Base-by-base conservation (phyloP, 2,329 filamentous ascomycete species). In the Botrytis byssoidea region DNA sequence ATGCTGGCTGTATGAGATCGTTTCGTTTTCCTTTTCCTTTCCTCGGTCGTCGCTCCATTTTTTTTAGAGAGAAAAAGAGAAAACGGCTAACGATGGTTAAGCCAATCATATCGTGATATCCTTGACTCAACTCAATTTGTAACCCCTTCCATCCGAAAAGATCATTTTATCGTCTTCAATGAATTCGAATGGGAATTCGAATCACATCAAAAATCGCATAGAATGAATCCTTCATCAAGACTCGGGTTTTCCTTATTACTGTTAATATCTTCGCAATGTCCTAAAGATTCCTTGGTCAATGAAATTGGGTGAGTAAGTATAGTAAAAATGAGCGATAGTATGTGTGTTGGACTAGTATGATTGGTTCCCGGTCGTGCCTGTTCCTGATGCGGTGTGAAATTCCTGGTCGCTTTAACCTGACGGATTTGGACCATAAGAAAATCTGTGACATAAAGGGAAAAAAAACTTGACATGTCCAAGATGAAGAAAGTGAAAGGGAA, bases 301-400 rank as follows among this genome's bases (percentile, higher is more conserved):
- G n/a, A 57, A 25, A 55, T 37, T 40, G 48, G 25, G 35, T 42
- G 68, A 48, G 68, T 70, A 48, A 37, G 55, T 46, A 61, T 61
- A 70, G 55, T n/a, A 29, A 63, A 35, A 37, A n/a, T 25, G 40
- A 51, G 44, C 25, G 61, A 37, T 51, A 66, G 64, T 29, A 63
- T 57, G 68, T 70, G 69, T 64, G 69, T 71, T 71, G 69, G 69
- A 55, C 32, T 51, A 64, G 42, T 63, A 16, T 71, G 57, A 71
- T 71, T 71, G 69, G 59, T 22, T 68, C 65, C 48, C 25, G 65
- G 65, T 57, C 65, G 46, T 57, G 65, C 25, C 35, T 51, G 29
- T 71, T 64, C 59, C 59, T 46, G 32, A 63, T 71, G 69, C 59
- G 44, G 69, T 71, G 69, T 65, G 60, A 63, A 64, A 71, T 44